Percentiles rank a stretch among this genome's conserved stretches.
Evolutionary conservation across 805 yeast species (phyloP).

Genomic region (Aciculoconidium aculeatum): DNA sequence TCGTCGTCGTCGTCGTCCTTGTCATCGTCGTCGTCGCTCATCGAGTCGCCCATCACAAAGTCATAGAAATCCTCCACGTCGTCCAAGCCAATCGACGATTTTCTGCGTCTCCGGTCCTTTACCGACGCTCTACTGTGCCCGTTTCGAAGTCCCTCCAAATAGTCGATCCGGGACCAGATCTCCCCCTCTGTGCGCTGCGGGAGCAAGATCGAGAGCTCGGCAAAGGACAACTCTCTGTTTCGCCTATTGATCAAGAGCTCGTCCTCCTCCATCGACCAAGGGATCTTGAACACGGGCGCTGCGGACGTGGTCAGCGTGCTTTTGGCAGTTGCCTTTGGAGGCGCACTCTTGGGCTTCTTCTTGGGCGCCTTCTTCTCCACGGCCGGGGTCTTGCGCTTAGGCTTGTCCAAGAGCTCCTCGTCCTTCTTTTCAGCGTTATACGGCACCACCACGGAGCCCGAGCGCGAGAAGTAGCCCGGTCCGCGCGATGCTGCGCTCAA

Average conservation of each 20-base stretch:
- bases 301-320: background rate
- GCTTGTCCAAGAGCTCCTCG: constrained; percentile 15
- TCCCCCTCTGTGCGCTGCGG: constrained; percentile 74
- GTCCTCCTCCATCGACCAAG: constrained; percentile 68
- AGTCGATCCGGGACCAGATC: constrained; percentile 56
- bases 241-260: constrained; percentile 52
- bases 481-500: constrained; percentile 7
- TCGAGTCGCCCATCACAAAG: constrained; percentile 33
- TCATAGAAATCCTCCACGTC: constrained; percentile 39
- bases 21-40: constrained; percentile 28
- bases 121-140: constrained; percentile 26
- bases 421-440: constrained; percentile 24
- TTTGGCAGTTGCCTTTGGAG: constrained; percentile 1
- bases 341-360: constrained; percentile 1
- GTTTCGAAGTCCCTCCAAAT: constrained; percentile 34
- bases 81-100: constrained; percentile 36
- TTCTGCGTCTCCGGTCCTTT: constrained; percentile 28
- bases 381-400: constrained; percentile 1
- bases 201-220: constrained; percentile 66
- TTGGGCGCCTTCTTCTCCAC: constrained; percentile 5
- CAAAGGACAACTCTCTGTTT: constrained; percentile 55
- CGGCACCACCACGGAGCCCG: constrained; percentile 35
- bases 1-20: constrained; percentile 27
- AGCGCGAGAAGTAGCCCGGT: constrained; percentile 29
- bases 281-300: constrained; percentile 23